Evolutionary conservation across 441 rosid species (phyloP), one percentile per base, ranked within the genome.

Genomic region (Adansonia gregorii): DNA sequence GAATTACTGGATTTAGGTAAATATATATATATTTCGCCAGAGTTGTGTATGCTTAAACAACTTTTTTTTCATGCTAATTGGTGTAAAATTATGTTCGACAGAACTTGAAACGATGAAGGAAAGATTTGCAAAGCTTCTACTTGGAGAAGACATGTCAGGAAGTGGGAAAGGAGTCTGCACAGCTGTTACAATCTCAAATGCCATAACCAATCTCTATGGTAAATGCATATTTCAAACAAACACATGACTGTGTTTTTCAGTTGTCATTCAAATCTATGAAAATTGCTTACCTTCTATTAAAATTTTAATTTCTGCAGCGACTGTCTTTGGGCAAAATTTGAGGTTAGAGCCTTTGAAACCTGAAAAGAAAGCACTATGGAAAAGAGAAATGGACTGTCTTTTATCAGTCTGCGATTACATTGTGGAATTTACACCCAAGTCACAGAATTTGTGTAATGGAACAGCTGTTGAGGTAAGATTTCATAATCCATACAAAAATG

Each of bases 71-170:
- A 3, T 4, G 67, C 56, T 59, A 41, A 17, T 61, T 65, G 15
- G 41, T 39, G 9, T 45, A 67, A 64, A 46, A 22, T 73, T 58
- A 46, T 43, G 66, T 72, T 67, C n/a, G 65, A 72, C 73, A 90
- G 94, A 83, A 73, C 78, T 90, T n/a, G 91, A 86, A 80, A 78
- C 80, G 78, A 89, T 89, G 94, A 91, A 87, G 85, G 94, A 91
- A 79, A 87, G 92, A 84, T 88, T 87, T 58, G 81, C 94, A 24
- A 91, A 89, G 85, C 91, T 91, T 77, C 78, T 91, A 75, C 85
- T 90, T 3, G 94, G 94, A 14, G 94, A 90, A 84, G 94, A 90
- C 79, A 91, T 91, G 94, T 91, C 94, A 11, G 94, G 93, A 72
- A 80, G 91, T 46, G 94, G 94, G 31, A 89, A 88, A 86, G 94